Percentiles rank a stretch among this genome's conserved stretches.
Conservation (phyloP, 2,329 filamentous ascomycete genomes). For the Venturia asperata region DNA sequence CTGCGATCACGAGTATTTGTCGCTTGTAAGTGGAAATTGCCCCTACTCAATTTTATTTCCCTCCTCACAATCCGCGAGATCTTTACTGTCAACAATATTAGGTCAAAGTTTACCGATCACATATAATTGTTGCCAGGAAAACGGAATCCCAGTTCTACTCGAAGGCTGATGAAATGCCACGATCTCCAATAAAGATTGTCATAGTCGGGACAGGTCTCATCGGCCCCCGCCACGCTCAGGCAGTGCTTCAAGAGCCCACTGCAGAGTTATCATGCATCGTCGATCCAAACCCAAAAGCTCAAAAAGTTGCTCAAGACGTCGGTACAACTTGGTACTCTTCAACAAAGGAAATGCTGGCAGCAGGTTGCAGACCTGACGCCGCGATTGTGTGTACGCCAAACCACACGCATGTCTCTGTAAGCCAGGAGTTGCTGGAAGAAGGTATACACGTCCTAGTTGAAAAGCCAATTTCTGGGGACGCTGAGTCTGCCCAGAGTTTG, state of each 20-base stretch:
- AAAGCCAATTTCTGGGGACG: constrained; percentile 47
- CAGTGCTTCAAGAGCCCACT: constrained; percentile 34
- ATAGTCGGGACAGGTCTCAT: constrained; percentile 45
- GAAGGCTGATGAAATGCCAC: background rate
- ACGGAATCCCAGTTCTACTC: background rate
- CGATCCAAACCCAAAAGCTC: constrained; percentile 38
- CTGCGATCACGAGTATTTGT: background rate
- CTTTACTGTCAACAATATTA: too few species aligned
- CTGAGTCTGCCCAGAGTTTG: constrained; percentile 32
- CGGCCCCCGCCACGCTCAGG: constrained; percentile 44
- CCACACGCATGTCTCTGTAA: constrained; percentile 48
- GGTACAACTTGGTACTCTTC: constrained; percentile 36
- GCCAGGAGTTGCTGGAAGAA: constrained; percentile 41
- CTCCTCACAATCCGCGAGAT: too few species aligned
- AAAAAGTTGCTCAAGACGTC: constrained; percentile 32
- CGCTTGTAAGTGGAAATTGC: too few species aligned
- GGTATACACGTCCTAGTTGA: constrained; percentile 51
- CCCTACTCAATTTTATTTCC: too few species aligned
- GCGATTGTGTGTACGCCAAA: constrained; percentile 56
- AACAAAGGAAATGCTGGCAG: constrained; percentile 39
- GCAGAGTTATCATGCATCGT: constrained; percentile 41
- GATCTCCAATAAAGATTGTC: constrained; percentile 31
- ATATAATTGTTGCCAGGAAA: background rate
- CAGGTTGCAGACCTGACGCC: constrained; percentile 40
- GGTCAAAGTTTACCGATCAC: too few species aligned